phyloP scores from a whole-genome alignment of 257 asterid species.

The Solanum chilense region DNA sequence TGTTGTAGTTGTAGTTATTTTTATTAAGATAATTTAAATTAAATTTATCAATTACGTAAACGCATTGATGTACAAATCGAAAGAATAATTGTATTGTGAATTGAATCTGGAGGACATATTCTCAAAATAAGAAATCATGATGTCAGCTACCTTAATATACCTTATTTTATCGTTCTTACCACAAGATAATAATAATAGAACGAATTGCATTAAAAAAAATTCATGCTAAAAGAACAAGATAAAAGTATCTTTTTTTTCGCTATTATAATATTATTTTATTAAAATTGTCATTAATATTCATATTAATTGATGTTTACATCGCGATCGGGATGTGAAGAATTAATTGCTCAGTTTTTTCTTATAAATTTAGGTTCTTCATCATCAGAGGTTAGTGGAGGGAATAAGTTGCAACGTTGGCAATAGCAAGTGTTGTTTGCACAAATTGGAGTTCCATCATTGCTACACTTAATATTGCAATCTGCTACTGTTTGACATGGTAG shows the following conservation, averaged over 20 bases:
- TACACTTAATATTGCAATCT: not conserved
- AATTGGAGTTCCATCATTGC: not conserved
- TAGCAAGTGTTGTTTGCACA: not conserved
- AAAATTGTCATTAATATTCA: not conserved
- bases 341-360: not conserved
- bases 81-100: too few relatives aligned
- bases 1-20: not conserved
- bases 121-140: too few relatives aligned
- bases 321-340: not conserved
- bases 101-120: not conserved
- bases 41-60: too few relatives aligned
- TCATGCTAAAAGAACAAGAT: not conserved
- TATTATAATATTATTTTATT: not conserved
- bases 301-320: not conserved
- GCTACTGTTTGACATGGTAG: not conserved
- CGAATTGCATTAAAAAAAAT: not conserved
- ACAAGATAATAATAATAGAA: not conserved
- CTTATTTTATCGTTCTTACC: too few relatives aligned
- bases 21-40: too few relatives aligned
- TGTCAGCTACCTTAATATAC: not conserved
- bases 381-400: not conserved
- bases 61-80: too few relatives aligned
- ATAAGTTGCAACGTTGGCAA: not conserved
- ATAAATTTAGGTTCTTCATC: not conserved
- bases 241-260: not conserved